Evolutionary conservation across 2,329 filamentous ascomycete genomes (phyloP).

Genomic region (Penicillium sp.): DNA sequence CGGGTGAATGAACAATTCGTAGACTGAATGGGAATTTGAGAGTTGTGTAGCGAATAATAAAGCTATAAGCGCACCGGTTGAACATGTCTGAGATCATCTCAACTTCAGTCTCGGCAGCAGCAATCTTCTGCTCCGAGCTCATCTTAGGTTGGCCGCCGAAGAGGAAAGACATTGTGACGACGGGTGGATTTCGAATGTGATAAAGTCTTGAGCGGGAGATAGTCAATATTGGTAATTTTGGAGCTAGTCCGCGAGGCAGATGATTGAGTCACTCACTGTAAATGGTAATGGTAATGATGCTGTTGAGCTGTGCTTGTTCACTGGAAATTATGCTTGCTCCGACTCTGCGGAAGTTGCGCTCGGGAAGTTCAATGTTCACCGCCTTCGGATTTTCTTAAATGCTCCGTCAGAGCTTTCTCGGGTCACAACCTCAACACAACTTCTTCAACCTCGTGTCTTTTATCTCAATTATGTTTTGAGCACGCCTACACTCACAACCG

Average conservation of each 20-base stretch:
- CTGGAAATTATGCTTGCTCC: slow-evolving; percentile 11
- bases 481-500: slow-evolving; percentile 17
- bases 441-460: slow-evolving; percentile 25
- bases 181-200: neutral
- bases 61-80: slow-evolving; percentile 71
- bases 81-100: slow-evolving; percentile 98
- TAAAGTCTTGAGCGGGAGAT: neutral
- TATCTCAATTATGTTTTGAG: slow-evolving; percentile 13
- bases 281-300: neutral
- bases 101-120: slow-evolving; percentile 93
- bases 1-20: neutral
- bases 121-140: slow-evolving; percentile 95
- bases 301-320: slow-evolving; percentile 10
- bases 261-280: slow-evolving; percentile 1
- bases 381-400: slow-evolving; percentile 24
- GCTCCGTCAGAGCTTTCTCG: slow-evolving; percentile 17
- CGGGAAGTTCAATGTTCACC: slow-evolving; percentile 22
- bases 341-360: slow-evolving; percentile 22
- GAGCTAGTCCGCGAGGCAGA: neutral
- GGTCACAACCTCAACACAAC: slow-evolving; percentile 8
- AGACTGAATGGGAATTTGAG: neutral
- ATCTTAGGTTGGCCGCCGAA: slow-evolving; percentile 78
- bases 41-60: neutral
- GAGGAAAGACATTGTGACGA: slow-evolving; percentile 70
- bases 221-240: neutral